phyloP scores from a whole-genome alignment of 2,329 filamentous ascomycete species.

The Xylariaceae sp. region DNA sequence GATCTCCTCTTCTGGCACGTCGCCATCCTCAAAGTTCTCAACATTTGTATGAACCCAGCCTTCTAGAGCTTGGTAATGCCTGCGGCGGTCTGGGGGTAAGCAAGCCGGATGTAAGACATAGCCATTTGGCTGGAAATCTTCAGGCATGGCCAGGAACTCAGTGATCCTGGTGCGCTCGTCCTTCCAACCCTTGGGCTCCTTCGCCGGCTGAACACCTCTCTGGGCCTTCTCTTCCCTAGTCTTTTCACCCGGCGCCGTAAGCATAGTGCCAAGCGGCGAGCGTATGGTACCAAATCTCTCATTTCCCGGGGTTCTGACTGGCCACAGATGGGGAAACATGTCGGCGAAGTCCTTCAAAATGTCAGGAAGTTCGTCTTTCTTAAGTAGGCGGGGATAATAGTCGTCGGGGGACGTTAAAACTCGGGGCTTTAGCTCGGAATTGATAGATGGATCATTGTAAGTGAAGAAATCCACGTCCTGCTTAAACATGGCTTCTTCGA shows the following conservation, averaged over 20 bases:
- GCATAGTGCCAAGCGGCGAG: slow-evolving; percentile 83
- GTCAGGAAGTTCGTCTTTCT: slow-evolving; percentile 53
- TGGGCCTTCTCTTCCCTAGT: slow-evolving; percentile 65
- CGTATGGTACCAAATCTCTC: slow-evolving; percentile 78
- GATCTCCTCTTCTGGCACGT: slow-evolving; percentile 69
- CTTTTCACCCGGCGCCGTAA: slow-evolving; percentile 74
- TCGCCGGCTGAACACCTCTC: slow-evolving; percentile 63
- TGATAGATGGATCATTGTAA: slow-evolving; percentile 44
- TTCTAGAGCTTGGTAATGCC: slow-evolving; percentile 56
- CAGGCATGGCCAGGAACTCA: slow-evolving; percentile 70
- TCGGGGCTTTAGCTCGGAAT: slow-evolving; percentile 38
- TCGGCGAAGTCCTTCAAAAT: slow-evolving; percentile 70
- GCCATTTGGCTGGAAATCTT: slow-evolving; percentile 80
- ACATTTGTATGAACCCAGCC: slow-evolving; percentile 87
- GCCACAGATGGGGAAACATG: slow-evolving; percentile 89
- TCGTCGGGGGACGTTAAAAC: slow-evolving; percentile 56
- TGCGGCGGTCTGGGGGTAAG: slow-evolving; percentile 62
- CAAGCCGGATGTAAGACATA: slow-evolving; percentile 82
- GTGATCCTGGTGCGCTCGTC: slow-evolving; percentile 82
- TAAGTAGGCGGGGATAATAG: slow-evolving; percentile 60
- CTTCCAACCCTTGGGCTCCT: slow-evolving; percentile 67
- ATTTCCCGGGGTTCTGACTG: slow-evolving; percentile 84
- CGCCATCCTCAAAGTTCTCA: slow-evolving; percentile 65
- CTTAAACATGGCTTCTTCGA: slow-evolving; percentile 90
- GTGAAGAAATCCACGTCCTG: slow-evolving; percentile 53